Evolutionary conservation across 2,329 filamentous ascomycete genomes (phyloP), one percentile per base, ranked within the genome.

Genomic region (Sarocladium brachiariae): DNA sequence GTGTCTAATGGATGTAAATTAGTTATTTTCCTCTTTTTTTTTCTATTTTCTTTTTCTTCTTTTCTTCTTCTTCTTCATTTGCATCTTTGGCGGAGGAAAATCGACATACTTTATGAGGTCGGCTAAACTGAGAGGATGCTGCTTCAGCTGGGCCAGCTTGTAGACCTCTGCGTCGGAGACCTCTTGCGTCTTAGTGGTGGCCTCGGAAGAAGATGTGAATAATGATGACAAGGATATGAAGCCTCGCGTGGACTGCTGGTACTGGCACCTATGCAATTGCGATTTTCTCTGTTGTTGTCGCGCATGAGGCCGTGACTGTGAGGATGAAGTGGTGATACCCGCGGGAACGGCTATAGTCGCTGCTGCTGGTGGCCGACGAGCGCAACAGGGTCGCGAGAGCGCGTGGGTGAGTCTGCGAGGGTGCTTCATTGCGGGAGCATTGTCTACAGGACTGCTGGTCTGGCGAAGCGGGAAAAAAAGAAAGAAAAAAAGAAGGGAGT

Each of bases 41-140:
- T n/a, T n/a, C n/a, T n/a, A n/a, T n/a, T n/a, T n/a, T n/a, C n/a
- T n/a, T n/a, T n/a, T n/a, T n/a, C n/a, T n/a, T n/a, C n/a, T n/a
- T n/a, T n/a, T n/a, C n/a, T n/a, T n/a, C n/a, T n/a, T n/a, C n/a
- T n/a, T n/a, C n/a, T n/a, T n/a, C n/a, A n/a, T n/a, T n/a, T n/a
- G n/a, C n/a, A n/a, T n/a, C n/a, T n/a, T n/a, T n/a, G n/a, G n/a
- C n/a, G n/a, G n/a, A n/a, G n/a, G n/a, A n/a, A n/a, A n/a, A n/a
- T n/a, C 13, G 31, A 46, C 74, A 58, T 75, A 95, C 87, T 86
- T 92, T 59, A 96, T 87, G 5, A 99, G 76, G 63, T 97, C 93
- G 52, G 86, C 84, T 30, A 99, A 79, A 23, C 89, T 93, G 61
- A 97, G 73, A 10, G 86, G 81, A 62, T 95, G 87, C 49, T 95